Evolutionary conservation across 1,139 yeast species (phyloP), one percentile per base, ranked within the genome.

Genomic region (Debaryomyces sp.): DNA sequence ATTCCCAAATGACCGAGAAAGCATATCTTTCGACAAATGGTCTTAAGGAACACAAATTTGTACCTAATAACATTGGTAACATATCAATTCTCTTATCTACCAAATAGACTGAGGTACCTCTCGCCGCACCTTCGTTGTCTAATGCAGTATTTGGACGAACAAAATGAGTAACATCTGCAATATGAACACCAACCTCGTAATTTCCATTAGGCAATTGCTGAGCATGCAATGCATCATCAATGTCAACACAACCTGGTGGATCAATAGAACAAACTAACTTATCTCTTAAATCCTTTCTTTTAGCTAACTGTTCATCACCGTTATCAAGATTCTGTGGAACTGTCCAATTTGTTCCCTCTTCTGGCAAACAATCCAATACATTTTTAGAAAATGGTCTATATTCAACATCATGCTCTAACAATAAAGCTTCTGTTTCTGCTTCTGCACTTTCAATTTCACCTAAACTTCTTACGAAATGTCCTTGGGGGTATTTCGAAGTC

Each of bases 41-140:
- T 61, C 89, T 89, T 60, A 95, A 78, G 3, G 99, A 95, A 75
- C 99, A 95, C 61, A 95, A 74, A 66, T 95, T 95, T 1, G 99
- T 95, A 65, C 99, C 99, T 51, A 95, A 77, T 46, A 95, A 73
- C 86, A 89, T 86, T 3, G 99, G 99, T 58, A 95, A 78, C 99
- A 95, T 95, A 78, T 95, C 99, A 58, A 95, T 95, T 78, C 99
- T 89, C 68, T 95, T 94, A 66, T 95, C 99, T n/a, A 95, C 99
- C 53, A 95, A 77, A 68, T 95, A 95, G 3, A 94, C 97, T 5
- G 99, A 92, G 0, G 99, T 95, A 63, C 97, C 98, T 68, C 99
- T 82, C 2, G 96, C 80, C 1, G 98, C 96, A 68, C 98, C 99
- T 70, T 95, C 99, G 44, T 83, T 87, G 66, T 95, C 99, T 52